Percentiles rank a stretch among this genome's conserved stretches.
These are phyloP conservation scores for Mycena haematopus DNA, from an alignment of 768 basidiomycete genomes.

Conservation along the genomic window DNA sequence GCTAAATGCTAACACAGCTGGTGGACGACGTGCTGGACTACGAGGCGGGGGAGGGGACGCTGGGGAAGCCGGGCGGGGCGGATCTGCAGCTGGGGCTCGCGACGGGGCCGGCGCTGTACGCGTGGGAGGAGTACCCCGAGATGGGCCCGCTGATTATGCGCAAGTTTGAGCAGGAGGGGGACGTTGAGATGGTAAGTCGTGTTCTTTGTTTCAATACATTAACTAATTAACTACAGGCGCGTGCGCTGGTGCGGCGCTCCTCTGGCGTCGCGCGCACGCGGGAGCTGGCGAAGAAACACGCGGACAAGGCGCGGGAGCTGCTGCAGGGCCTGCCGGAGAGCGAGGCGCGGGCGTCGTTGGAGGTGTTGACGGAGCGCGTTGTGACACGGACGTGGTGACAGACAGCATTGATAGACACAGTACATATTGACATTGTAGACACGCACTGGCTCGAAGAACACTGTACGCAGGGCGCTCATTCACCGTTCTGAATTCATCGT, in stretches of 20 bases:
- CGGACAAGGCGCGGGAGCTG: slow-evolving; percentile 78
- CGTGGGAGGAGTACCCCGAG: slow-evolving; percentile 92
- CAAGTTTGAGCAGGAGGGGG: slow-evolving; percentile 81
- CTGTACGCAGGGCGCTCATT: too few relatives aligned
- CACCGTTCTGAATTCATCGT: too few relatives aligned
- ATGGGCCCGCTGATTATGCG: slow-evolving; percentile 86
- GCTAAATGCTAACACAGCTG: slow-evolving; percentile 59
- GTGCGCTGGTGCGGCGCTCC: slow-evolving; percentile 74
- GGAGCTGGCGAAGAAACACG: slow-evolving; percentile 78
- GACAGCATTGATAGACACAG: background rate
- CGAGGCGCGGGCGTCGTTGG: slow-evolving; percentile 79
- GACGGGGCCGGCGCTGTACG: slow-evolving; percentile 93
- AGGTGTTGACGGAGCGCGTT: slow-evolving; percentile 77
- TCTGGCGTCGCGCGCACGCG: slow-evolving; percentile 85
- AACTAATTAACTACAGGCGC: slow-evolving; percentile 55
- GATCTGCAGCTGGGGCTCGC: slow-evolving; percentile 86
- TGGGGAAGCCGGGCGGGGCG: slow-evolving; percentile 93
- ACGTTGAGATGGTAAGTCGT: slow-evolving; percentile 76
- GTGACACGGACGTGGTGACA: slow-evolving; percentile 53
- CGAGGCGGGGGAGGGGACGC: slow-evolving; percentile 71
- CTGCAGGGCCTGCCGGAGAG: slow-evolving; percentile 79
- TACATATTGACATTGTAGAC: slow-evolving; percentile 15
- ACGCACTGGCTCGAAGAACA: slow-evolving; percentile 8
- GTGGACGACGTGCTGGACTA: slow-evolving; percentile 97
- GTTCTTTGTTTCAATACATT: background rate